Base-by-base conservation (phyloP, 2,329 filamentous ascomycete species). In the Talaromyces sp. region DNA sequence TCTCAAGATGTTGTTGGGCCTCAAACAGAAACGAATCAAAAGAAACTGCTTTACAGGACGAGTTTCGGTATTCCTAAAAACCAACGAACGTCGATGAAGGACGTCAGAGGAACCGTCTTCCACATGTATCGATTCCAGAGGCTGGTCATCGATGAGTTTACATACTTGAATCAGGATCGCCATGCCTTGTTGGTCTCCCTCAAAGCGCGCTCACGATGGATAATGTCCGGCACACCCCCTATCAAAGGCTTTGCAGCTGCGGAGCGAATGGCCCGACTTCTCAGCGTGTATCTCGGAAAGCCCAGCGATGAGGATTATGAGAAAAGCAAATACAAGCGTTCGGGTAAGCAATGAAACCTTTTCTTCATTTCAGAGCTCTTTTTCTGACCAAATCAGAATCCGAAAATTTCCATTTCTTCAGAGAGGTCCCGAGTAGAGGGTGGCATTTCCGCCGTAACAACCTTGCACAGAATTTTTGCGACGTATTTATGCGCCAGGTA, bases 131-230 rank as follows among this genome's bases (percentile, higher is more conserved):
- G 73, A 2, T 88, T 83, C 66, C 81, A 81, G 56, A 77, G 86
- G 5, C 59, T 88, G 0, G 78, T 88, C 1, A 74, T 87, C 1
- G 86, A 89, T 60, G 86, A 89, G 62, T 87, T 83, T 62, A 82
- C 84, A 0, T 85, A 87, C 61, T 71, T 81, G 5, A 73, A 75
- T 45, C 65, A 72, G 15, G 68, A 77, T 52, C 70, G 75, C 53
- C 70, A 75, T 60, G 67, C 75, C 0, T 72, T 75, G 0, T 69
- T 84, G 5, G 70, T 77, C 6, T 72, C 70, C 0, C 64, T 86
- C 1, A 65, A 76, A 25, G 78, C 81, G 10, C 72, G 77, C 41
- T 82, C 80, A 40, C 79, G 78, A 56, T 88, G 85, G 84, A 74
- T 85, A 6, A 71, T 88, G 1, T 88, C 84, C 0, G 85, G 82